phyloP scores from a whole-genome alignment of 208 protist genomes.

The Wallacemonas collosoma region DNA sequence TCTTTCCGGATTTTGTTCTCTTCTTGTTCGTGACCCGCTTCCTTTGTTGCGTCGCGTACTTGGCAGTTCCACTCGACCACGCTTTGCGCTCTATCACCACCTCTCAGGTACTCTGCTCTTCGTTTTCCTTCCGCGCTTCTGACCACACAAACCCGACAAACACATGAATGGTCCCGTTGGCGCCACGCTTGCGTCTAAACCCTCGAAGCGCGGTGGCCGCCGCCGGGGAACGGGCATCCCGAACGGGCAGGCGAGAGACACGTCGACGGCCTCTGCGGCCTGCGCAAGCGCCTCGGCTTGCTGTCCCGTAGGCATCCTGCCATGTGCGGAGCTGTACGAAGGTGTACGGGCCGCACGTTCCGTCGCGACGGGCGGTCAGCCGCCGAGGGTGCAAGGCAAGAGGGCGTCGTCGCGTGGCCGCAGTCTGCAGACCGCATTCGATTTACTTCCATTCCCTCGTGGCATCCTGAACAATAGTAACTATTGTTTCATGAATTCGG shows the following conservation, averaged over 20 bases:
- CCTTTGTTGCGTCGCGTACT: too few species aligned
- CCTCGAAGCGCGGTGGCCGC: slow-evolving; percentile 10
- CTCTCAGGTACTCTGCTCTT: neutral
- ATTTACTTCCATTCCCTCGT: slow-evolving; percentile 40
- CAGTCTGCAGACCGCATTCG: slow-evolving; percentile 22
- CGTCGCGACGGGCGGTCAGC: too few species aligned
- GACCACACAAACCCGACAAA: slow-evolving; percentile 11
- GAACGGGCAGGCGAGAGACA: too few species aligned
- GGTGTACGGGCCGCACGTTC: neutral
- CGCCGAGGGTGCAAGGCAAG: neutral
- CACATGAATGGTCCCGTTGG: slow-evolving; percentile 32
- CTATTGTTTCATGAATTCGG: slow-evolving; percentile 87
- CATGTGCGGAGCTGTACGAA: neutral
- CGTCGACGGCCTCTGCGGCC: too few species aligned
- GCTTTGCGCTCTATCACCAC: too few species aligned
- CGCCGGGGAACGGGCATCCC: neutral
- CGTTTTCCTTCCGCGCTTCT: slow-evolving; percentile 19
- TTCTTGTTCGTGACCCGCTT: too few species aligned
- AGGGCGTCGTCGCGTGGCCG: neutral
- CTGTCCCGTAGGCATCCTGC: neutral
- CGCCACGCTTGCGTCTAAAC: slow-evolving; percentile 17
- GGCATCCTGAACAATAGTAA: slow-evolving; percentile 81
- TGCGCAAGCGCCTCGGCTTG: neutral
- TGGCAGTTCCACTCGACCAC: too few species aligned
- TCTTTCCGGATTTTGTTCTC: too few species aligned